These are phyloP conservation scores for Eragrostis nindensis DNA, from an alignment of 176 grass and related monocot species.

Conservation along the genomic window DNA sequence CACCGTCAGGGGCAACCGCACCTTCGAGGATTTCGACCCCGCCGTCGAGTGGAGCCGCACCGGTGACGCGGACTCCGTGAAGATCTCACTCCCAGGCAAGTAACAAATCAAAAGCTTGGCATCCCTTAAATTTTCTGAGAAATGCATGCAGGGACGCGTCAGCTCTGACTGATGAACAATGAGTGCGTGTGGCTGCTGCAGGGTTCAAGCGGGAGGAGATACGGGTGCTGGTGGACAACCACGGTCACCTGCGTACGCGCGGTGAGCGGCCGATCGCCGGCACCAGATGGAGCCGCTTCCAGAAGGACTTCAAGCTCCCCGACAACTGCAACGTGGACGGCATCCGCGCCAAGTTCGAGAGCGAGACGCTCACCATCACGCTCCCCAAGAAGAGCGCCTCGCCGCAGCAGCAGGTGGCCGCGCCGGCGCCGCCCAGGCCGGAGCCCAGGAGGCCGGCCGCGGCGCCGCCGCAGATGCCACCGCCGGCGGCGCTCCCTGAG, in stretches of 20 bases:
- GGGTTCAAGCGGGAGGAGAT: constrained; percentile 73
- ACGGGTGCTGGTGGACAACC: constrained; percentile 62
- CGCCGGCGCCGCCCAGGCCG: background rate
- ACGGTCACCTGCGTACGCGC: constrained; percentile 51
- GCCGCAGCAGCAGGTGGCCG: background rate
- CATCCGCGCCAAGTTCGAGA: constrained; percentile 83
- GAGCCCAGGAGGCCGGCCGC: background rate
- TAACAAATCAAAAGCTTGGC: background rate
- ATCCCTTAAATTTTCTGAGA: background rate
- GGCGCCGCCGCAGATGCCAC: background rate
- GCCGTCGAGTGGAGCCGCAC: constrained; percentile 42
- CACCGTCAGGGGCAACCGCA: background rate
- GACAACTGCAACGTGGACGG: constrained; percentile 45
- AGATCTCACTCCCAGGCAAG: constrained; percentile 56
- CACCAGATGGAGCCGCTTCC: constrained; percentile 61
- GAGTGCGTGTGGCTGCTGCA: constrained; percentile 19
- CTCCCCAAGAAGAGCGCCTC: constrained; percentile 54
- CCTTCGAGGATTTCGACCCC: constrained; percentile 41
- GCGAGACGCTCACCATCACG: constrained; percentile 54
- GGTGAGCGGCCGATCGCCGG: constrained; percentile 43
- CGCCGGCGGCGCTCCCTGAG: background rate
- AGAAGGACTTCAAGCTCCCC: constrained; percentile 55
- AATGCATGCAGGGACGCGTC: background rate
- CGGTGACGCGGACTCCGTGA: constrained; percentile 44
- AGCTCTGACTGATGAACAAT: background rate